These are phyloP conservation scores for Przewalskia tangutica DNA, from an alignment of 257 asterid species.

Conservation along the genomic window DNA sequence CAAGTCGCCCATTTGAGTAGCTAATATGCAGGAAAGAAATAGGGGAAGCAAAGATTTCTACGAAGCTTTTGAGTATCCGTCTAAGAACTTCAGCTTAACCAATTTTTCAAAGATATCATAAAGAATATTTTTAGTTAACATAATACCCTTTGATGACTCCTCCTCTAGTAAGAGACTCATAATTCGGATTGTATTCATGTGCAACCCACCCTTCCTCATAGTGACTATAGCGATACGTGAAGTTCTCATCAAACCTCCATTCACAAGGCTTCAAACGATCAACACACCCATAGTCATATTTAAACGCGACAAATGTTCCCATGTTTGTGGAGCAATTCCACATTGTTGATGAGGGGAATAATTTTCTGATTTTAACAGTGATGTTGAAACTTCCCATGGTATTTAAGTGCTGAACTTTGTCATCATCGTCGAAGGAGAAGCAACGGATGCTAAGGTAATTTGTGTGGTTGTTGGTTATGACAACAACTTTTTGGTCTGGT, in stretches of 20 bases:
- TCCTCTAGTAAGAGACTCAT: too few relatives aligned
- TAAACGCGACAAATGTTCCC: too few relatives aligned
- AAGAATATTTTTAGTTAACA: neutral
- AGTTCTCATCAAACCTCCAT: too few relatives aligned
- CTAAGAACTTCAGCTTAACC: neutral
- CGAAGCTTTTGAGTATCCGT: neutral
- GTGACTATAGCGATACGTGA: too few relatives aligned
- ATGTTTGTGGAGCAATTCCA: constrained; percentile 63
- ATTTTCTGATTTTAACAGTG: constrained; percentile 3
- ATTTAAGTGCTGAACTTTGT: constrained; percentile 22
- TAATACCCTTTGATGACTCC: too few relatives aligned
- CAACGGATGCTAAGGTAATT: constrained; percentile 33
- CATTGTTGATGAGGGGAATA: constrained; percentile 34
- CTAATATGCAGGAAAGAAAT: neutral
- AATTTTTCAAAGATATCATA: neutral
- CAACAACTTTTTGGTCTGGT: neutral
- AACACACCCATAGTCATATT: too few relatives aligned
- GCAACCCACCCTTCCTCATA: too few relatives aligned
- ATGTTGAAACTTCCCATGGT: constrained; percentile 29
- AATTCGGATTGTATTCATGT: too few relatives aligned
- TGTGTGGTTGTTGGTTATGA: constrained; percentile 30
- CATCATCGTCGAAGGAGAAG: constrained; percentile 37
- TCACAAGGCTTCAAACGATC: too few relatives aligned
- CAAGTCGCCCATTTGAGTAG: neutral
- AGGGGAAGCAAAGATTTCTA: neutral